A percentile compares a stretch with the other conserved stretches of the same genome.
phyloP scores from a whole-genome alignment of 768 basidiomycete genomes.

The Lactarius pseudohatsudake region DNA sequence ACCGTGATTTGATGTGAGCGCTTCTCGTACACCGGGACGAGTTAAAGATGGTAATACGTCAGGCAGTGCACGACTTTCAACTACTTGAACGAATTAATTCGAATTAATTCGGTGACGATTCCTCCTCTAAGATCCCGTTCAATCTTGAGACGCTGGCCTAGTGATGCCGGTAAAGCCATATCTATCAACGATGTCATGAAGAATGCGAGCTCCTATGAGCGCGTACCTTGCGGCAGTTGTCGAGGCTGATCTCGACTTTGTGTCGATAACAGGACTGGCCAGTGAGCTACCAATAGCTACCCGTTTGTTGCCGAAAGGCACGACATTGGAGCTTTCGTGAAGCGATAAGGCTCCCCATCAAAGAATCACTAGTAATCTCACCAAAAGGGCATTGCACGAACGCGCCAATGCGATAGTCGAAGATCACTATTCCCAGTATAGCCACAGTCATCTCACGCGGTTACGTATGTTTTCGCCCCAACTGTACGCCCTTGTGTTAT shows the following conservation, averaged over 20 bases:
- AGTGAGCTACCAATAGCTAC: conserved; percentile 63
- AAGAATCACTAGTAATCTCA: conserved; percentile 22
- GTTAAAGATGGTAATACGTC: conserved; percentile 47
- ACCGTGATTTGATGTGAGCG: conserved; percentile 50
- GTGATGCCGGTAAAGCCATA: too few relatives aligned
- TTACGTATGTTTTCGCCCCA: neutral
- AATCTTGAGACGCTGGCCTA: conserved; percentile 32
- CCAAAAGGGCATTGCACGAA: conserved; percentile 20
- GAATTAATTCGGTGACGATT: conserved; percentile 34
- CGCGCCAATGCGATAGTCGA: conserved; percentile 27
- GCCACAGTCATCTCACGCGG: conserved; percentile 27
- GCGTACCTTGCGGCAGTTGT: conserved; percentile 39
- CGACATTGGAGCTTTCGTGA: conserved; percentile 28
- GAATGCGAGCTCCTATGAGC: neutral
- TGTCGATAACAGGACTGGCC: conserved; percentile 50
- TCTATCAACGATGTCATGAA: too few relatives aligned
- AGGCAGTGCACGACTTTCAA: conserved; percentile 54
- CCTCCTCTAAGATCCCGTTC: neutral
- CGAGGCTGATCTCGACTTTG: conserved; percentile 39
- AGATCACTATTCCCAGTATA: conserved; percentile 29
- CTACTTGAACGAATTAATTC: conserved; percentile 46
- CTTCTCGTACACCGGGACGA: conserved; percentile 46
- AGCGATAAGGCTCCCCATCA: conserved; percentile 28
- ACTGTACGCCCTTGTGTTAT: neutral
- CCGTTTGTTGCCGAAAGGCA: conserved; percentile 43